Evolutionary conservation across 2,329 filamentous ascomycete genomes (phyloP), one percentile per base, ranked within the genome.

Genomic region (Ceratocystiopsis sp.): DNA sequence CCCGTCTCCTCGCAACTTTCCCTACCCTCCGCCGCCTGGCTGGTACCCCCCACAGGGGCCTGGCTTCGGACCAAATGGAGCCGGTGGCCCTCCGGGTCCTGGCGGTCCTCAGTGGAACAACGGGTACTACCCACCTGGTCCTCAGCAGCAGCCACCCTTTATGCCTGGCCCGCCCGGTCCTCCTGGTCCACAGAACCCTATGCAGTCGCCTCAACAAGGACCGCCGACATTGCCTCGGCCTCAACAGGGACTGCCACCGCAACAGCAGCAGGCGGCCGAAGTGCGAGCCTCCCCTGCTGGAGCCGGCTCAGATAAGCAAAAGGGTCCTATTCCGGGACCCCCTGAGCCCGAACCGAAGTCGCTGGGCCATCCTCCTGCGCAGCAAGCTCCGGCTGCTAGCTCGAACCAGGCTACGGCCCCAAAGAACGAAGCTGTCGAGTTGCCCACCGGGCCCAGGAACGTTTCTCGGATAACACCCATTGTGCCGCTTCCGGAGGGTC

Each of bases 11-110:
- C 45, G 41, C 3, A 48, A 47, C 39, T 80, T 85, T 71, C 80
- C 80, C 1, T 93, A 86, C 57, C 82, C 81, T 49, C 79, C 77
- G 15, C 82, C 77, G 39, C 75, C 75, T 19, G 81, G 80, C 44
- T 93, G 84, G 82, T 89, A 78, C 56, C 81, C 80, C 51, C 75
- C 71, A 10, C 49, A 42, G 35, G 80, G 79, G 8, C 82, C 84
- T 60, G 79, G 78, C 21, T 91, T 85, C 52, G 80, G 78, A 33
- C 77, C 73, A 61, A 29, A 29, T 29, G 25, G 25, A 6, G 7
- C 25, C 10, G 25, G 25, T 29, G 25, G 25, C 25, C 25, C 25
- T 10, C 25, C 25, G 9, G 25, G 25, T 11, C 25, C 25, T 29
- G 29, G 37, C 16, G 78, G 75, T 14, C 75, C 73, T 40, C 69